Evolutionary conservation across 129 eudicot genomes (phyloP).

Genomic region (Dittrichia graveolens): DNA sequence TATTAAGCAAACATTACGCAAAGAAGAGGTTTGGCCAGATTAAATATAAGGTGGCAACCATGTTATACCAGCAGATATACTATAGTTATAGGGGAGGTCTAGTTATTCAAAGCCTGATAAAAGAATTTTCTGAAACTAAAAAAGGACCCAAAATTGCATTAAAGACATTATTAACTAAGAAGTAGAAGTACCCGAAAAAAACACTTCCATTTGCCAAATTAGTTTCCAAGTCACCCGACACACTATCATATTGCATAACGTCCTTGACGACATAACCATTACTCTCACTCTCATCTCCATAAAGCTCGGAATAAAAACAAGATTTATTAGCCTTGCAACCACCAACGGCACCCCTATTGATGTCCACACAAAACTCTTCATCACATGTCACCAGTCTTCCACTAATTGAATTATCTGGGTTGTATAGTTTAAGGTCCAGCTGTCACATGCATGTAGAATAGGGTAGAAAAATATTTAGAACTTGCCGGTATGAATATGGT

Average conservation of each 20-base stretch:
- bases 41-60: too few relatives aligned
- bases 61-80: too few relatives aligned
- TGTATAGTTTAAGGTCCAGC: slow-evolving; percentile 77
- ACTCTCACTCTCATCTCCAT: slow-evolving; percentile 81
- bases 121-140: too few relatives aligned
- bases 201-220: slow-evolving; percentile 76
- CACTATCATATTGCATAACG: slow-evolving; percentile 71
- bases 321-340: slow-evolving; percentile 59
- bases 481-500: background rate
- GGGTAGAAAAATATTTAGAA: background rate
- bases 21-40: too few relatives aligned
- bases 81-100: too few relatives aligned
- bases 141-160: too few relatives aligned
- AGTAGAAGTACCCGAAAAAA: slow-evolving; percentile 62
- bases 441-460: slow-evolving; percentile 35
- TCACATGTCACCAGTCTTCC: slow-evolving; percentile 55
- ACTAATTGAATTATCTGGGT: slow-evolving; percentile 67
- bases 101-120: too few relatives aligned
- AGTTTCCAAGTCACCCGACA: slow-evolving; percentile 85
- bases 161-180: slow-evolving; percentile 8
- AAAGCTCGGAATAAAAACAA: slow-evolving; percentile 61
- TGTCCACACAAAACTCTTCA: slow-evolving; percentile 54
- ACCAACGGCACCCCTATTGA: slow-evolving; percentile 50
- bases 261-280: slow-evolving; percentile 78
- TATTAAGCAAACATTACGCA: too few relatives aligned